Evolutionary conservation across 768 basidiomycete species (phyloP), one percentile per base, ranked within the genome.

Genomic region (Astraeus odoratus): DNA sequence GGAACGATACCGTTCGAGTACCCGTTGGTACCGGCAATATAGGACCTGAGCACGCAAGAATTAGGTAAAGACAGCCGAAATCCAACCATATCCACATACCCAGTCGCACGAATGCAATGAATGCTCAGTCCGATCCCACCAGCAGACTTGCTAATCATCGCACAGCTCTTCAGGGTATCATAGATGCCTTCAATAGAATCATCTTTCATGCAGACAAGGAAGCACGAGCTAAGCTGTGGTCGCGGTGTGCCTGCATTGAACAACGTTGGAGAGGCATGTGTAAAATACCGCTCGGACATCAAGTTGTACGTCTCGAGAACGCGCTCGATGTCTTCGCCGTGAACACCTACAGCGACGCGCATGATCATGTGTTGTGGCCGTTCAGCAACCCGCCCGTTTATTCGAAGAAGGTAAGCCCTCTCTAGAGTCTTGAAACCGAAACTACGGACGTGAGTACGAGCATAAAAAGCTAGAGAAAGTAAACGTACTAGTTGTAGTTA

Each of bases 371-470:
- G 96, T 57, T 98, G 96, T 24, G 96, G 96, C 29, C 96, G 83
- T 65, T 99, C 96, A 33, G 93, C 94, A 38, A 95, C 90, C 48
- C 88, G 87, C 33, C 92, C 91, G 60, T 95, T 80, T 68, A 98
- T 82, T 47, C 93, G 83, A 33, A 99, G 83, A 5, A 98, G 81
- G 66, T 99, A 99, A 1, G 94, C 97, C 25, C 94, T 86, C 67
- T 99, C 96, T 25, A 99, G 82, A 3, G 96, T 99, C 68, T 99
- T 99, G 81, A 98, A 98, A n/a, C 96, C 96, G 59, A 99, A 99
- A 70, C 87, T 90, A 18, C 9, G 3, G 31, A 34, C 7, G 23
- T 12, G 12, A 38, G 18, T 18, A 30, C 55, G 36, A 48, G 12
- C 33, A 8, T 41, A 20, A 27, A 39, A 18, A 23, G 38, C 13